Evolutionary conservation across 495 filamentous ascomycete genomes (phyloP).

Genomic region (Daldinia concentrica): DNA sequence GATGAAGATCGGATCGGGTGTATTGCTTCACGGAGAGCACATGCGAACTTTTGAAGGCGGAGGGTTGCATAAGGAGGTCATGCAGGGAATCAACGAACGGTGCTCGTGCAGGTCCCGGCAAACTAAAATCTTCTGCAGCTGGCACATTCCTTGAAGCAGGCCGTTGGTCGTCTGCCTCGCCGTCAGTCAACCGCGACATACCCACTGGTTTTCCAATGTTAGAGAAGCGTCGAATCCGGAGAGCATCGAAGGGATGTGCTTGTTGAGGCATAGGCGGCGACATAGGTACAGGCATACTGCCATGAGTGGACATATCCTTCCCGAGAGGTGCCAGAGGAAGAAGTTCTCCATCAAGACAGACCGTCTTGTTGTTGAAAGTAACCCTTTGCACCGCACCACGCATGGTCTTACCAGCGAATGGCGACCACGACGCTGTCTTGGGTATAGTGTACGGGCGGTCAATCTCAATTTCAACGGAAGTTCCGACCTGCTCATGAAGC

Average conservation of each 20-base stretch:
- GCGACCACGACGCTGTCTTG: constrained; percentile 70
- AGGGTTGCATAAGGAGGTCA: constrained; percentile 75
- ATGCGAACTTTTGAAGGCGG: constrained; percentile 84
- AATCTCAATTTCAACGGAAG: constrained; percentile 79
- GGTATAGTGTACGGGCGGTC: constrained; percentile 70
- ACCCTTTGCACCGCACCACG: constrained; percentile 80
- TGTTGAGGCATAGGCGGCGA: constrained; percentile 62
- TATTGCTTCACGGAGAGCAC: constrained; percentile 92
- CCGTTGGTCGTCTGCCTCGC: constrained; percentile 37
- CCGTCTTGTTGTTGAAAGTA: constrained; percentile 78
- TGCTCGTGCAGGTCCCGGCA: constrained; percentile 56
- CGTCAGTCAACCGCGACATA: constrained; percentile 31
- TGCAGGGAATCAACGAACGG: constrained; percentile 57
- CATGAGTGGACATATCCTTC: constrained; percentile 80
- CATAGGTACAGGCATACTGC: constrained; percentile 61
- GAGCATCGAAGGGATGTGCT: constrained; percentile 53
- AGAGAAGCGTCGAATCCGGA: constrained; percentile 57
- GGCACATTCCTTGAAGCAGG: constrained; percentile 36
- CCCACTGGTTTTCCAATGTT: constrained; percentile 47
- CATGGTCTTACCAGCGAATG: constrained; percentile 76
- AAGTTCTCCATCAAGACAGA: constrained; percentile 77
- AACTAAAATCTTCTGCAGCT: constrained; percentile 61
- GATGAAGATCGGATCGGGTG: constrained; percentile 82
- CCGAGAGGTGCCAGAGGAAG: constrained; percentile 66
- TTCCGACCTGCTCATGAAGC: constrained; percentile 81